phyloP scores from a whole-genome alignment of 495 filamentous ascomycete species.

The Glonium stellatum region DNA sequence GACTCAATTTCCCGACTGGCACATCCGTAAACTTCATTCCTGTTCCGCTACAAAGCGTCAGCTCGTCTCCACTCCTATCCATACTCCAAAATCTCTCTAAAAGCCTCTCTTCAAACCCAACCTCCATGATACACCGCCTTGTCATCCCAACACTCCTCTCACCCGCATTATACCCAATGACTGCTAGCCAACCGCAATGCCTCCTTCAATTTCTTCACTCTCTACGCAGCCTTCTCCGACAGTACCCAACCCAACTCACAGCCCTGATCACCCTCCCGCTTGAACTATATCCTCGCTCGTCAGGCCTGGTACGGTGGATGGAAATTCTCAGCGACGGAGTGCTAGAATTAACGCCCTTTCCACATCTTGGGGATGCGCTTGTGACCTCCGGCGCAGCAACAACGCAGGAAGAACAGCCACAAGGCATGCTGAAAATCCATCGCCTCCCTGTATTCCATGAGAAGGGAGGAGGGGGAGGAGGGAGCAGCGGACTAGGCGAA shows the following conservation, averaged over 20 bases:
- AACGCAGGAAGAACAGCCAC: slow-evolving; percentile 63
- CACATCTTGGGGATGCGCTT: slow-evolving; percentile 52
- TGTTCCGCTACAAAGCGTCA: slow-evolving; percentile 27
- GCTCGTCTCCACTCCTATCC: slow-evolving; percentile 51
- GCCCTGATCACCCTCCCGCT: slow-evolving; percentile 73
- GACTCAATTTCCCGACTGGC: slow-evolving; percentile 54
- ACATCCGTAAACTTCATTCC: slow-evolving; percentile 53
- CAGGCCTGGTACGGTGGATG: slow-evolving; percentile 78
- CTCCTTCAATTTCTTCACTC: slow-evolving; percentile 79
- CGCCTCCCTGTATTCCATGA: slow-evolving; percentile 78
- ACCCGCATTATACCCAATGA: slow-evolving; percentile 68
- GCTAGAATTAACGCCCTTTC: slow-evolving; percentile 80
- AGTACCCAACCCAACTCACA: slow-evolving; percentile 58
- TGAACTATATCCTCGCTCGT: slow-evolving; percentile 69
- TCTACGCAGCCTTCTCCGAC: slow-evolving; percentile 65
- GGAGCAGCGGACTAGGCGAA: slow-evolving; percentile 61
- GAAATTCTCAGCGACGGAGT: slow-evolving; percentile 82
- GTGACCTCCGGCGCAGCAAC: slow-evolving; percentile 47
- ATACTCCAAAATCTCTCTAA: slow-evolving; percentile 56
- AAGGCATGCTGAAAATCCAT: slow-evolving; percentile 79
- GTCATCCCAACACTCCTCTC: slow-evolving; percentile 78
- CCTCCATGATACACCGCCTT: slow-evolving; percentile 67
- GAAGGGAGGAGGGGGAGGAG: slow-evolving; percentile 76
- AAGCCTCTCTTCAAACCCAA: slow-evolving; percentile 50
- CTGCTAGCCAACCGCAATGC: slow-evolving; percentile 58